Percentiles rank a stretch among this genome's conserved stretches.
phyloP scores from a whole-genome alignment of 202 grass and related monocot species.

The Panicum hallii region DNA sequence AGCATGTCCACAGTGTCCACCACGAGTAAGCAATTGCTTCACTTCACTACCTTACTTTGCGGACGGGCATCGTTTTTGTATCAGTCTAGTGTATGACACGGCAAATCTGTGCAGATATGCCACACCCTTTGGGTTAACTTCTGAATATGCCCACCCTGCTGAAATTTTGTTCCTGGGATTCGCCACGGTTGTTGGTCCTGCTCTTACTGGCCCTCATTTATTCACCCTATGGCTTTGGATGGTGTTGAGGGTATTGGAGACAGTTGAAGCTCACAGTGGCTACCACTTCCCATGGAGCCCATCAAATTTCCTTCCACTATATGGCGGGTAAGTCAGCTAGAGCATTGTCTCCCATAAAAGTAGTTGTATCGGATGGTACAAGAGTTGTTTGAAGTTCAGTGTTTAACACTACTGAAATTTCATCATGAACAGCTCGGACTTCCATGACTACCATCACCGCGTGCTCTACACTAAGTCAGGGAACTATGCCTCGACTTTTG shows the following conservation, averaged over 20 bases:
- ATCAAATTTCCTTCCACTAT: constrained; percentile 89
- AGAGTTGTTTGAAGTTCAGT: neutral
- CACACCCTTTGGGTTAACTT: constrained; percentile 90
- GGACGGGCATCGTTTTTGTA: neutral
- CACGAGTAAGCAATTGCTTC: constrained; percentile 73
- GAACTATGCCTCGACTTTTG: constrained; percentile 93
- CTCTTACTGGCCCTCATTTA: constrained; percentile 87
- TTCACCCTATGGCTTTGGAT: constrained; percentile 96
- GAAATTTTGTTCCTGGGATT: constrained; percentile 93
- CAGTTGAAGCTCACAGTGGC: constrained; percentile 93
- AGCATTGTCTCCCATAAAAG: neutral
- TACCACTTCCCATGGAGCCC: constrained; percentile 99
- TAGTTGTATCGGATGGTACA: neutral
- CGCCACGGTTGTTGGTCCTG: constrained; percentile 80
- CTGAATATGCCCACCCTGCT: constrained; percentile 92
- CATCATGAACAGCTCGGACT: constrained; percentile 59
- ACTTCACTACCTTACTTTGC: constrained; percentile 1
- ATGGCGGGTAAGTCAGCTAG: constrained; percentile 75
- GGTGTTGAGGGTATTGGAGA: constrained; percentile 87
- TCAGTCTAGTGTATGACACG: constrained; percentile 25
- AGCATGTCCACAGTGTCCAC: constrained; percentile 90
- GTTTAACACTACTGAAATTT: neutral
- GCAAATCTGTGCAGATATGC: constrained; percentile 71
- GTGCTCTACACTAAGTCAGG: constrained; percentile 93
- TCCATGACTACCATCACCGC: constrained; percentile 95